Evolutionary conservation across 495 filamentous ascomycete genomes (phyloP).

Genomic region (Aspergillus biplanus): DNA sequence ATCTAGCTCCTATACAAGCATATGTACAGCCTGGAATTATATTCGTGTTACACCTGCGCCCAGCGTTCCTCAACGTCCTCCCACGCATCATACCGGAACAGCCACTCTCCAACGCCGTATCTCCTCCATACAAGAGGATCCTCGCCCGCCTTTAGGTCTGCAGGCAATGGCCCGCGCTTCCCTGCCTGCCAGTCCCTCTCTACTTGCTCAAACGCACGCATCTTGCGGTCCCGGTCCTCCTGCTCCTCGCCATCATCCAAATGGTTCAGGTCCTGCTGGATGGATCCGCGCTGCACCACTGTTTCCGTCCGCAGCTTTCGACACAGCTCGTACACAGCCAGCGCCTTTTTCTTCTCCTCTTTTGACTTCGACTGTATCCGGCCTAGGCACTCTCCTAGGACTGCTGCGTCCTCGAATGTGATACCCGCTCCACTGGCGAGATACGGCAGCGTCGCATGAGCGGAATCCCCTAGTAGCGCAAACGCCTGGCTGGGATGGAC

Average conservation of each 20-base stretch:
- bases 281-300: constrained; percentile 45
- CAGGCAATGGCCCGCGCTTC: constrained; percentile 1
- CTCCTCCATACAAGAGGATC: constrained; percentile 9
- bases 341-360: constrained; percentile 36
- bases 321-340: constrained; percentile 47
- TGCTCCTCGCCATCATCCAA: constrained; percentile 51
- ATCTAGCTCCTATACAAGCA: no score
- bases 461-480: constrained; percentile 64
- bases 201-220: constrained; percentile 25
- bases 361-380: constrained; percentile 31
- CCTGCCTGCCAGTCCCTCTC: constrained; percentile 13
- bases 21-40: no score
- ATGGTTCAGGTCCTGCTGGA: constrained; percentile 52
- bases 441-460: constrained; percentile 67
- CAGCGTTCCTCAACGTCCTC: constrained; percentile 12
- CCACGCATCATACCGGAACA: constrained; percentile 14
- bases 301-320: constrained; percentile 44
- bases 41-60: constrained; percentile 3
- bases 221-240: constrained; percentile 44
- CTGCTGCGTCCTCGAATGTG: constrained; percentile 51
- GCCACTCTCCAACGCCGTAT: constrained; percentile 15
- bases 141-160: background rate
- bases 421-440: constrained; percentile 48
- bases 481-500: constrained; percentile 51
- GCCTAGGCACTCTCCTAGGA: constrained; percentile 48